Evolutionary conservation across 2,329 filamentous ascomycete species (phyloP).

Genomic region (Cladosporium halotolerans): DNA sequence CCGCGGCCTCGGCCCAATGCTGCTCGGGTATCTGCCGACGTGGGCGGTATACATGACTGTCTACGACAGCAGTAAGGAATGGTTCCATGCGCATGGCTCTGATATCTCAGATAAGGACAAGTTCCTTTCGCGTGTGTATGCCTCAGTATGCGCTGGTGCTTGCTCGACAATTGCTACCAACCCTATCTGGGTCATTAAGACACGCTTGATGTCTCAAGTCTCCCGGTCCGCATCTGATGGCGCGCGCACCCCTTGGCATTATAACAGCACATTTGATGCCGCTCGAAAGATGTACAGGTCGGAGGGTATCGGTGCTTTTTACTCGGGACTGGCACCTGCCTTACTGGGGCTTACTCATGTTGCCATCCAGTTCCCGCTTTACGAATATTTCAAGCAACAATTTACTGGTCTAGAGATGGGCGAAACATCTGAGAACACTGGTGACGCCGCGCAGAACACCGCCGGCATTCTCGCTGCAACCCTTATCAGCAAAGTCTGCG

Average conservation of each 20-base stretch:
- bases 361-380: constrained; percentile 92
- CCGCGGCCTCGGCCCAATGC: constrained; percentile 85
- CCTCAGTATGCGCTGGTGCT: constrained; percentile 82
- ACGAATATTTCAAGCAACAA: constrained; percentile 83
- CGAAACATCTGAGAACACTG: constrained; percentile 50
- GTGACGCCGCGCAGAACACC: constrained; percentile 57
- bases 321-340: constrained; percentile 88
- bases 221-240: constrained; percentile 49
- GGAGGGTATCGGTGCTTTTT: constrained; percentile 86
- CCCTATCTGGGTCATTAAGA: constrained; percentile 99
- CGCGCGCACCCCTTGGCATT: constrained; percentile 76
- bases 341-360: constrained; percentile 90
- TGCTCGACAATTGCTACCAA: constrained; percentile 94
- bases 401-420: constrained; percentile 92
- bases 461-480: constrained; percentile 80
- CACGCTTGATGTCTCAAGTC: constrained; percentile 90
- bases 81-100: constrained; percentile 54
- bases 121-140: constrained; percentile 76
- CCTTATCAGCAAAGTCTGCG: constrained; percentile 87
- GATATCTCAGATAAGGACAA: constrained; percentile 48
- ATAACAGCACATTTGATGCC: constrained; percentile 81
- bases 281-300: constrained; percentile 91
- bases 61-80: constrained; percentile 81
- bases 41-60: constrained; percentile 98
- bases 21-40: constrained; percentile 90